phyloP scores from a whole-genome alignment of 768 basidiomycete species.

The Rhizopogon sp. region DNA sequence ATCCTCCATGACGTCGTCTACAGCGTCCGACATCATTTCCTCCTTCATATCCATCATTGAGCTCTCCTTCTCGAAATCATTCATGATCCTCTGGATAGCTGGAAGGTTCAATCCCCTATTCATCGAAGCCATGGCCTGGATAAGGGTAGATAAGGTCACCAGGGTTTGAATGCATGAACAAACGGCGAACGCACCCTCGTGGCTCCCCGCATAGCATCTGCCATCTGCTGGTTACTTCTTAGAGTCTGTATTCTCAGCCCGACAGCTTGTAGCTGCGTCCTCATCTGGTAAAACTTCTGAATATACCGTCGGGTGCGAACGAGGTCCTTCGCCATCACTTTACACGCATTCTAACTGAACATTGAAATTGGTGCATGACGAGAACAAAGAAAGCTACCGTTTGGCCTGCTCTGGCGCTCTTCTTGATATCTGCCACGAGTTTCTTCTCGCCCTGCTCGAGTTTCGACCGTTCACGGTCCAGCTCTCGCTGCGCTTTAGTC shows the following conservation, averaged over 20 bases:
- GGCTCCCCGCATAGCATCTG: slow-evolving; percentile 97
- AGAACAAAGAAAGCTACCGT: slow-evolving; percentile 50
- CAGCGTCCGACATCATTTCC: slow-evolving; percentile 99
- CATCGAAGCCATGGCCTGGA: slow-evolving; percentile 96
- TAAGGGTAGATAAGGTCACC: slow-evolving; percentile 3
- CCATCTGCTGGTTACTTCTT: slow-evolving; percentile 98
- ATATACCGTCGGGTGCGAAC: slow-evolving; percentile 93
- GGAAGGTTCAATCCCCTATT: slow-evolving; percentile 95
- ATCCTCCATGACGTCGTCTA: slow-evolving; percentile 96
- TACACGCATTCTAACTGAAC: slow-evolving; percentile 82
- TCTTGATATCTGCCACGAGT: slow-evolving; percentile 92
- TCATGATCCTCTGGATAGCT: slow-evolving; percentile 93
- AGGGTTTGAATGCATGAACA: not conserved
- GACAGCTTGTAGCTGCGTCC: slow-evolving; percentile 96
- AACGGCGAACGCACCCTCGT: slow-evolving; percentile 67
- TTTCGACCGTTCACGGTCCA: slow-evolving; percentile 91
- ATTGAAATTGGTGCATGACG: slow-evolving; percentile 11
- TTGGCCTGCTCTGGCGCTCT: slow-evolving; percentile 92
- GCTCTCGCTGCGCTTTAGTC: slow-evolving; percentile 95
- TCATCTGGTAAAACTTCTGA: slow-evolving; percentile 99
- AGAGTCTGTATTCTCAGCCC: slow-evolving; percentile 93
- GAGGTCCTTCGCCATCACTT: slow-evolving; percentile 99
- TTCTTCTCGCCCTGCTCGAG: slow-evolving; percentile 98
- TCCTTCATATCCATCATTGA: slow-evolving; percentile 99
- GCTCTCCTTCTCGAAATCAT: slow-evolving; percentile 96